Evolutionary conservation across 2,329 filamentous ascomycete species (phyloP), one percentile per base, ranked within the genome.

Genomic region (Thyridium curvatum): DNA sequence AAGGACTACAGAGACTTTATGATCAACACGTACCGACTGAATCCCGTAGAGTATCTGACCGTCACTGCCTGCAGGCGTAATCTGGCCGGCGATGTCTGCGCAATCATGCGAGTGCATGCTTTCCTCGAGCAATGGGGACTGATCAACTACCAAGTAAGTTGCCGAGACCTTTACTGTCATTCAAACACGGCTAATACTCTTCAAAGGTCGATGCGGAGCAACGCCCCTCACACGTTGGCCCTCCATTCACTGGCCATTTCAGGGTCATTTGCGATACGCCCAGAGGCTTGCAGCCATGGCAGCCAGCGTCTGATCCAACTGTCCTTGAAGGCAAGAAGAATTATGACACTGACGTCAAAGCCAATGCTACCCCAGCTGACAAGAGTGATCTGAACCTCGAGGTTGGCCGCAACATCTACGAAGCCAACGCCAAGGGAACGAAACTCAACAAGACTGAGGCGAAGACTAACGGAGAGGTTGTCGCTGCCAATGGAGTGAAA

Each of bases 1-100:
- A 97, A 97, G 65, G 93, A 98, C 59, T 98, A 98, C 64, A 84
- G 93, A 51, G 93, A 98, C 58, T 98, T 98, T 59, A 98, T 98
- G 93, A 89, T 98, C 68, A 98, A 98, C 68, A 97, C 93, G 12
- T 98, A 98, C 65, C 84, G 93, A 30, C 70, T 98, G 41, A 98
- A 97, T 58, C 93, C 93, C 5, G 77, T 89, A 39, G 93, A 98
- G 62, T 98, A 98, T 56, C 74, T 98, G 40, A 98, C 93, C 5
- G 91, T 98, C 39, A 98, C 93, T 10, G 93, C 93, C 37, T 98
- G 93, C 60, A 78, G 93, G 47, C 79, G 93, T 50, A 98, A 98
- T 60, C 66, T 98, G 55, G 93, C 93, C 16, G 93, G 93, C 48
- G 93, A 98, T 63, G 93, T 98, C 26, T 98, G 93, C 66, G 91